Conservation (phyloP, 2,329 filamentous ascomycete genomes). For the Phyllosticta ampelicida region DNA sequence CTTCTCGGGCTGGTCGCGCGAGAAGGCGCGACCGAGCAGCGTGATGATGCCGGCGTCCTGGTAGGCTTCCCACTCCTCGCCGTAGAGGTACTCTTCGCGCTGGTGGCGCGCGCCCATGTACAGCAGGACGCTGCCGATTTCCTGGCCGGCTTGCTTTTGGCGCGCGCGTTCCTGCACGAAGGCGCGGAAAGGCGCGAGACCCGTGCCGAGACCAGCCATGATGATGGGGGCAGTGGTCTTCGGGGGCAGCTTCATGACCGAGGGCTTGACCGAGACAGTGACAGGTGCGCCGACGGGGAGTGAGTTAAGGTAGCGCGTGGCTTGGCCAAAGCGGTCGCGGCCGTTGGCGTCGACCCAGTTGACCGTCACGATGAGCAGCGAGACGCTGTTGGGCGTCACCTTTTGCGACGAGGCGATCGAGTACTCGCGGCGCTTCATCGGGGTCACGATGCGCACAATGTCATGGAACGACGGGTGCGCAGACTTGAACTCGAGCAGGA, state of each 20-base stretch:
- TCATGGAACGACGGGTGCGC: constrained; percentile 84
- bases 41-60: constrained; percentile 92
- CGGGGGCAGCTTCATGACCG: constrained; percentile 94
- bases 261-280: constrained; percentile 92
- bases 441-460: constrained; percentile 73
- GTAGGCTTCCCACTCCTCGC: constrained; percentile 98
- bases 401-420: constrained; percentile 97
- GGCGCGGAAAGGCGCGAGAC: constrained; percentile 96
- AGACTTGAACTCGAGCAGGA: constrained; percentile 80
- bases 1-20: constrained; percentile 92
- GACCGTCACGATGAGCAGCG: constrained; percentile 94
- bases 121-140: constrained; percentile 83
- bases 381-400: constrained; percentile 78
- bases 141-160: constrained; percentile 94
- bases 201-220: constrained; percentile 98
- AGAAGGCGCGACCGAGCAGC: constrained; percentile 85
- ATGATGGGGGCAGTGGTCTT: constrained; percentile 86
- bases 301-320: constrained; percentile 75
- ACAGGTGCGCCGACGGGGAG: constrained; percentile 67
- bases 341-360: constrained; percentile 86
- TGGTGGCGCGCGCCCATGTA: constrained; percentile 97
- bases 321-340: constrained; percentile 83
- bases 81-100: constrained; percentile 96
- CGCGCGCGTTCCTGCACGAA: constrained; percentile 97
- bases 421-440: constrained; percentile 95